Base-by-base conservation (phyloP, 108 stramenopile species). In the Licmophora abbreviata region DNA sequence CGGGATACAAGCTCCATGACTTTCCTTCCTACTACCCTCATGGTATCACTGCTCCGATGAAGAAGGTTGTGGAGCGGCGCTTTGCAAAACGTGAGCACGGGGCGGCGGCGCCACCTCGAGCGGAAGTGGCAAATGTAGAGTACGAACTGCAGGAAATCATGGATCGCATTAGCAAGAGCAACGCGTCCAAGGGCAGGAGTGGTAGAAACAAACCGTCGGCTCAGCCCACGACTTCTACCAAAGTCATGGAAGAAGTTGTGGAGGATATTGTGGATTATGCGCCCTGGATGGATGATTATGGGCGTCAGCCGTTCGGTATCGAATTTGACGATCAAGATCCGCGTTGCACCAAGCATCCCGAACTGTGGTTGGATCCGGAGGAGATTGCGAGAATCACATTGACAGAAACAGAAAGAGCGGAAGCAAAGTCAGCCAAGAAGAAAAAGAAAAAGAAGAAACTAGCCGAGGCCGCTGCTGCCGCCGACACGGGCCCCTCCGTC, bases 191-290 rank as follows among this genome's bases (percentile, higher is more conserved):
- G 23, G 0, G 44, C 10, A 32, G 46, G 48, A 28, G 29, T 12
- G 44, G 57, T 36, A 72, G n/a, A 77, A 56, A 30, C 43, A 24
- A 58, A 69, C 45, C 50, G 35, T 29, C 61, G 53, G 44, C 21
- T 59, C 31, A 41, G 25, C 17, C 32, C 43, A 9, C 65, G 54
- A 29, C 55, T 32, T 58, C 68, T 41, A 76, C 74, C 21, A 79
- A 79, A 34, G 52, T 78, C 7, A 56, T 88, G 57, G 79, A 88
- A 61, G 86, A 85, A 54, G 66, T 88, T 0, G 82, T 69, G 29
- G 91, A 92, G 30, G 91, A 85, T 55, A 53, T 88, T 3, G 77
- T 88, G 17, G 82, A 88, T 31, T 88, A 86, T 54, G 84, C 88
- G 53, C 74, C 81, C 21, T 88, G 86, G 91, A 86, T 92, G 86